Conservation (phyloP, 768 basidiomycete species). For the Hysterangium stoloniferum region DNA sequence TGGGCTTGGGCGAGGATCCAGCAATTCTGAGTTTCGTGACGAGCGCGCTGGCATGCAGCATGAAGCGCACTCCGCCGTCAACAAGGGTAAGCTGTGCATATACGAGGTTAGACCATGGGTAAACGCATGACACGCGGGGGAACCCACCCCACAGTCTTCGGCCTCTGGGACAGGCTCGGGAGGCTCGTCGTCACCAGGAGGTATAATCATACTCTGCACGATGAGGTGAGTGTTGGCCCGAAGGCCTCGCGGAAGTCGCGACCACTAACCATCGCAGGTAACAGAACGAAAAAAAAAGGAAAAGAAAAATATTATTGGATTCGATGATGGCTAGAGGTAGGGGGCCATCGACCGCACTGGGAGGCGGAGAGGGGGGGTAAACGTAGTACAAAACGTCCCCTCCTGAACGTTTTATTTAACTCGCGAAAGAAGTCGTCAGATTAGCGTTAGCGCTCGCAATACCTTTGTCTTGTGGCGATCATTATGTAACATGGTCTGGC, state of each 20-base stretch:
- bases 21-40: not conserved
- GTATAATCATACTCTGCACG: constrained; percentile 9
- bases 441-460: too few relatives aligned
- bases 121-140: not conserved
- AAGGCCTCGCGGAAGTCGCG: constrained; percentile 12
- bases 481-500: too few relatives aligned
- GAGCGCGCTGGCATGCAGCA: not conserved
- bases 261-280: constrained; percentile 9
- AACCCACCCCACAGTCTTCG: not conserved
- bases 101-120: not conserved
- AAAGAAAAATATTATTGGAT: not conserved
- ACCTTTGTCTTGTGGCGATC: too few relatives aligned
- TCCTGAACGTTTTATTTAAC: too few relatives aligned
- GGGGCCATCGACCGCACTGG: constrained; percentile 9
- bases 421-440: too few relatives aligned
- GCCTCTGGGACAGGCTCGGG: not conserved
- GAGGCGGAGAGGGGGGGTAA: not conserved
- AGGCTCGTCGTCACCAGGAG: constrained; percentile 1
- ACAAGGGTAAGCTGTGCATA: not conserved
- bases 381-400: not conserved
- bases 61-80: constrained; percentile 1
- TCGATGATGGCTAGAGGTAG: constrained; percentile 2
- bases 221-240: constrained; percentile 10
- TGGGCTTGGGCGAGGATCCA: not conserved
- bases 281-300: not conserved